Base-by-base conservation (phyloP, 805 yeast genomes). In the Debaryomyces castellii region DNA sequence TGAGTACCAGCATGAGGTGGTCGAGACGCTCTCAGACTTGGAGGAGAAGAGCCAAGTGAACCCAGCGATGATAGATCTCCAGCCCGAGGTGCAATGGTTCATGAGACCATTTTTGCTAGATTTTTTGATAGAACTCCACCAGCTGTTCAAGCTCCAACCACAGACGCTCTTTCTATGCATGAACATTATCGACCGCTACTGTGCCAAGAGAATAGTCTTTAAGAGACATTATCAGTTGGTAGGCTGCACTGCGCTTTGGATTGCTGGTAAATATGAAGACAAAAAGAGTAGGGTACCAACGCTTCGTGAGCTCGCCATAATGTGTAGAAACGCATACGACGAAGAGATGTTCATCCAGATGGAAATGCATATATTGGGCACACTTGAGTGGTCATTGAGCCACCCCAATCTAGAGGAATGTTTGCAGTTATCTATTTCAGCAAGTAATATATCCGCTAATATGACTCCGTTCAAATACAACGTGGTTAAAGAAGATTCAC, bases 331-430 rank as follows among this genome's bases (percentile, higher is more conserved):
- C 54, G 82, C 81, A 14, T 80, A 79, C 54, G 84, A 80, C 47
- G 78, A 73, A 50, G 77, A 73, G 48, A 74, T 74, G 78, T 72
- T 73, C 48, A 61, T 71, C 23, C 77, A 73, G 54, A 73, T 73
- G 77, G 95, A 87, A 64, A 71, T 80, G 54, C 92, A 87, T 58
- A 81, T 85, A 46, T 71, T 84, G 59, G 74, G 77, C 51, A 87
- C 87, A 4, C 76, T 90, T 57, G 77, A 71, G 46, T 73, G 78
- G 78, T 61, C 60, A 42, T 57, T 72, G 40, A 72, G 76, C 28
- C 77, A 73, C 50, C 76, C 80, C 3, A 69, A 72, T 43, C 64
- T 79, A 41, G 85, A 80, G 57, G 83, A 79, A 42, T 73, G 81
- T 45, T 58, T 72, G 40, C 76, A 72, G 50, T 51, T 69, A 60